Conservation (phyloP, 2,329 filamentous ascomycete genomes). For the Aspergillus novoparasiticus region DNA sequence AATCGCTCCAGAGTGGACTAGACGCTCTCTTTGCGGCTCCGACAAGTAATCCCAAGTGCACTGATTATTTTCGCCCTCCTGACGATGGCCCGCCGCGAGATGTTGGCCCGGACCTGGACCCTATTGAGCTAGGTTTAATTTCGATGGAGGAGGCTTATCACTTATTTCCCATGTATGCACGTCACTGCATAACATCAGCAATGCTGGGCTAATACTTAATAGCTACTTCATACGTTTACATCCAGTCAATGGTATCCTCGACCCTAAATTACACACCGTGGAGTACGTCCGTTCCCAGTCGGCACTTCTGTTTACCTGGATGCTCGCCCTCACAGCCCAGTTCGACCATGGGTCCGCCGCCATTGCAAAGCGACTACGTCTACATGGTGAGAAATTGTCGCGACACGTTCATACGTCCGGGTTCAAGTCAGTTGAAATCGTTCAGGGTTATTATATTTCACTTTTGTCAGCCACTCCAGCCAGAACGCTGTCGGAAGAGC, state of each 20-base stretch:
- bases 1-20: conserved; percentile 24
- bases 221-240: conserved; percentile 34
- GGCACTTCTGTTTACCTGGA: conserved; percentile 35
- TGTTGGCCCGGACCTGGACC: conserved; percentile 31
- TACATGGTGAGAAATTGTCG: conserved; percentile 34
- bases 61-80: conserved; percentile 27
- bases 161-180: conserved; percentile 30
- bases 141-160: conserved; percentile 30
- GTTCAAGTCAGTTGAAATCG: conserved; percentile 34
- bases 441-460: conserved; percentile 36
- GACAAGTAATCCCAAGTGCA: neutral
- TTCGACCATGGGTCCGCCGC: conserved; percentile 26
- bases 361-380: conserved; percentile 27
- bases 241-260: conserved; percentile 34
- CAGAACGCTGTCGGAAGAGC: conserved; percentile 27
- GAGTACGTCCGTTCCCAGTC: conserved; percentile 30
- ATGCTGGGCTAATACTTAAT: neutral
- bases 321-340: conserved; percentile 33
- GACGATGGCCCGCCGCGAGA: conserved; percentile 19
- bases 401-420: conserved; percentile 31
- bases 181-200: neutral
- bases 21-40: conserved; percentile 17
- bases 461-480: conserved; percentile 31
- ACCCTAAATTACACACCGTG: conserved; percentile 31
- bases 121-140: conserved; percentile 31